These are phyloP conservation scores for Leccinum solheimii DNA, from an alignment of 1,284 basidiomycete genomes.

Conservation along the genomic window DNA sequence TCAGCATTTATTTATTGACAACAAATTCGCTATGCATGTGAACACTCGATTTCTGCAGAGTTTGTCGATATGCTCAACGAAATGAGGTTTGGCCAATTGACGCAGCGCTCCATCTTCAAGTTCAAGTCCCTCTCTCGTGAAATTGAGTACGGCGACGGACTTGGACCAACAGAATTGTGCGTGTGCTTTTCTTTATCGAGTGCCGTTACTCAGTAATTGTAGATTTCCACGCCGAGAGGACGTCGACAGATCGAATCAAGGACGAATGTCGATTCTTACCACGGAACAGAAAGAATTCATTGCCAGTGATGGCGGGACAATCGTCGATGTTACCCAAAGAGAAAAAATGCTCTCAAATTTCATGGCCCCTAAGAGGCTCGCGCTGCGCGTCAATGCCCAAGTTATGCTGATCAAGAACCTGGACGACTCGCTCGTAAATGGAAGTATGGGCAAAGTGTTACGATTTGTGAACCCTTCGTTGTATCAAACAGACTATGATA, in stretches of 20 bases:
- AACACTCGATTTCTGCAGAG: slow-evolving; percentile 42
- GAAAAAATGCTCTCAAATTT: slow-evolving; percentile 72
- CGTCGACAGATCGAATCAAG: slow-evolving; percentile 75
- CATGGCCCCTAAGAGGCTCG: slow-evolving; percentile 65
- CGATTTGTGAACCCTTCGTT: slow-evolving; percentile 46
- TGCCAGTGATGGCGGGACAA: slow-evolving; percentile 55
- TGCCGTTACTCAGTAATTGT: slow-evolving; percentile 25
- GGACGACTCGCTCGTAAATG: slow-evolving; percentile 72
- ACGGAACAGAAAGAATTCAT: slow-evolving; percentile 47
- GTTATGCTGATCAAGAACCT: slow-evolving; percentile 74
- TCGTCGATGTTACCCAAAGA: slow-evolving; percentile 52
- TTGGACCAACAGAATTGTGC: slow-evolving; percentile 80
- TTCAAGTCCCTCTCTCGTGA: slow-evolving; percentile 65
- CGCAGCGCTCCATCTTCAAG: slow-evolving; percentile 51
- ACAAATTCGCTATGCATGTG: neutral
- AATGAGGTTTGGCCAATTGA: slow-evolving; percentile 83
- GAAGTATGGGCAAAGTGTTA: slow-evolving; percentile 65
- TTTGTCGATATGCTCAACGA: slow-evolving; percentile 91
- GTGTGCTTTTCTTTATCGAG: slow-evolving; percentile 18
- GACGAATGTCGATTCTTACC: slow-evolving; percentile 54
- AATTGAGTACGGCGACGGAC: slow-evolving; percentile 65
- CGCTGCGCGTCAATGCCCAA: slow-evolving; percentile 53
- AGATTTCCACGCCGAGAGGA: slow-evolving; percentile 86
- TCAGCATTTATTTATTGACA: slow-evolving; percentile 28
- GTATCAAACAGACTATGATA: slow-evolving; percentile 30